Conservation (phyloP, 1,284 basidiomycete species). For the Xerocomus amazonicus region DNA sequence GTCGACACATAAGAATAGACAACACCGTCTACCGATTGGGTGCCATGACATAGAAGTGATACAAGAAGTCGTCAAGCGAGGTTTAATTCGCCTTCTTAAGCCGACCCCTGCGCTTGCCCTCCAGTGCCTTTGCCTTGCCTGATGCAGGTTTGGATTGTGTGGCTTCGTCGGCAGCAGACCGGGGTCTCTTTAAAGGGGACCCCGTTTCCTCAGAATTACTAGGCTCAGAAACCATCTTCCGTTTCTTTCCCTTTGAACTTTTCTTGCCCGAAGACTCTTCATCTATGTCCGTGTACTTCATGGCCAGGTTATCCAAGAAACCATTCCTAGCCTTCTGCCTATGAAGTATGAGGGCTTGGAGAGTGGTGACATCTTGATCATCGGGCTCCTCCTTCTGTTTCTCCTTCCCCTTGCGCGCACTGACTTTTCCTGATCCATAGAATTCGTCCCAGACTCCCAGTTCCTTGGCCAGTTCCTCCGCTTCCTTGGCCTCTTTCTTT, state of each 20-base stretch:
- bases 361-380: conserved; percentile 62
- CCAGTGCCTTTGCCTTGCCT: conserved; percentile 35
- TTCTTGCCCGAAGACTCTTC: conserved; percentile 36
- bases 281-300: conserved; percentile 66
- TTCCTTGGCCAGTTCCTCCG: conserved; percentile 82
- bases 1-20: conserved; percentile 5
- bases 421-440: conserved; percentile 77
- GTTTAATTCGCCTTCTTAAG: conserved; percentile 32
- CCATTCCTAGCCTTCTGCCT: conserved; percentile 67
- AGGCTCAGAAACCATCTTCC: conserved; percentile 34
- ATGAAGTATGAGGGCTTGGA: conserved; percentile 82
- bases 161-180: conserved; percentile 39
- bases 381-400: conserved; percentile 51
- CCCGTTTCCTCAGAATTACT: conserved; percentile 37
- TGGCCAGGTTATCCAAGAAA: conserved; percentile 76
- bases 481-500: conserved; percentile 78
- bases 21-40: not conserved
- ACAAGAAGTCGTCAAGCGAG: too few relatives aligned
- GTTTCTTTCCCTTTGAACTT: conserved; percentile 54
- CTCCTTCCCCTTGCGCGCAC: conserved; percentile 55
- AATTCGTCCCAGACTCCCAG: conserved; percentile 95
- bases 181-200: conserved; percentile 50
- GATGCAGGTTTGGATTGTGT: conserved; percentile 62
- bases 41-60: not conserved
- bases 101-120: conserved; percentile 34